Evolutionary conservation across 805 yeast genomes (phyloP), one percentile per base, ranked within the genome.

Genomic region (Cyberlindnera euphorbiiphila): DNA sequence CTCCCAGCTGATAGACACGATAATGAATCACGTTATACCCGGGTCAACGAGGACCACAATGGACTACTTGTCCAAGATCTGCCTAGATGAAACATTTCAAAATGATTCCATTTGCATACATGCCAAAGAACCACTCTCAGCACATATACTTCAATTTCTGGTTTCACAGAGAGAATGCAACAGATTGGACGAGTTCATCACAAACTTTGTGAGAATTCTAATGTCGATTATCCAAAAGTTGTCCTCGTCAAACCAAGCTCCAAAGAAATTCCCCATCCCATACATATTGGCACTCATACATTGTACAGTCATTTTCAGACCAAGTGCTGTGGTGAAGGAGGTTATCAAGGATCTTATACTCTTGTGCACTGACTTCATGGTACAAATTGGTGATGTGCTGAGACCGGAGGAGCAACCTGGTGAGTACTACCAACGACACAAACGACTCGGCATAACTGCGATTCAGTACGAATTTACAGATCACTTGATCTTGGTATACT

Each of bases 201-300:
- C 61, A n/a, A 61, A 59, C n/a, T 65, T 77, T 34, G 55, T 69
- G 2, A 59, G 60, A 6, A 7, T 20, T 7, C 9, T 29, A 3
- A 29, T 25, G 3, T 17, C 10, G 12, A 6, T 34, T 5, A 24
- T 34, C 14, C 31, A 23, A 5, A 23, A 18, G 12, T 18, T 34
- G 6, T 16, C 13, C 20, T 70, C 24, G 47, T 62, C 11, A 57
- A 14, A 35, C 16, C 29, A 19, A 28, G 29, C 6, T 29, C 32
- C 36, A 23, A 21, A 42, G 12, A 35, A 42, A 12, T 32, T 43
- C 21, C 56, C 79, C 0, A 62, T 79, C 4, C 93, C 93, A 2
- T 81, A 78, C 51, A 45, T 84, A 11, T 51, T 81, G 2, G 66
- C 83, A 1, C 48, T 84, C 26, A 60, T 82, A 25, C 76, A 76